Base-by-base conservation (phyloP, 768 basidiomycete genomes). In the Kwoniella bestiolae region DNA sequence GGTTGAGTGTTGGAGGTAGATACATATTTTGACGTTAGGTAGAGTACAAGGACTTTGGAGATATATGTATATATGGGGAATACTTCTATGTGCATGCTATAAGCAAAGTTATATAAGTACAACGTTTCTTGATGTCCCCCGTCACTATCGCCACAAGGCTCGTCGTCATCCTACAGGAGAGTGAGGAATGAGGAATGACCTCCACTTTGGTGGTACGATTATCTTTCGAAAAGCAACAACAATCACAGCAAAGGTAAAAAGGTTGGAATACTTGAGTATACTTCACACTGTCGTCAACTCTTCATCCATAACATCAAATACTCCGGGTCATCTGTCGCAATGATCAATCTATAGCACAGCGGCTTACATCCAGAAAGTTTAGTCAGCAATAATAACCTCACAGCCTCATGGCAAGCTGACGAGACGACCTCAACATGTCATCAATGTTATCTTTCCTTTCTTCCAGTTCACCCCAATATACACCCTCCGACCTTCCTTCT, bases 1-100 rank as follows among this genome's bases (percentile, higher is more conserved):
- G n/a, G 68, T 72, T 23, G 79, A 80, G 34, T 80, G 79, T 55
- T 76, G 77, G 77, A 29, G 74, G n/a, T 60, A 60, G 32, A 16
- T 16, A n/a, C n/a, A n/a, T n/a, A n/a, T n/a, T n/a, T n/a, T n/a
- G n/a, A n/a, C n/a, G n/a, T n/a, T n/a, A 9, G 16, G 35, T 14
- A 35, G 9, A 9, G 35, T 35, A 35, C 35, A 35, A 35, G 16
- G 35, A 14, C 16, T 14, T 35, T 35, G 8, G 16, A 9, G 35
- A 35, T 35, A 14, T 9, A 9, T 35, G 35, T 14, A 35, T 35
- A 14, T 14, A 35, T 35, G 35, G 9, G 16, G 8, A 35, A 9
- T 9, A 9, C 35, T 35, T 14, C 35, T 14, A 41, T 41, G 12
- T 41, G 38, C n/a, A n/a, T n/a, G n/a, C n/a, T n/a, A n/a, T n/a